phyloP scores from a whole-genome alignment of 1,284 basidiomycete species.

The Puccinia brachypodii region DNA sequence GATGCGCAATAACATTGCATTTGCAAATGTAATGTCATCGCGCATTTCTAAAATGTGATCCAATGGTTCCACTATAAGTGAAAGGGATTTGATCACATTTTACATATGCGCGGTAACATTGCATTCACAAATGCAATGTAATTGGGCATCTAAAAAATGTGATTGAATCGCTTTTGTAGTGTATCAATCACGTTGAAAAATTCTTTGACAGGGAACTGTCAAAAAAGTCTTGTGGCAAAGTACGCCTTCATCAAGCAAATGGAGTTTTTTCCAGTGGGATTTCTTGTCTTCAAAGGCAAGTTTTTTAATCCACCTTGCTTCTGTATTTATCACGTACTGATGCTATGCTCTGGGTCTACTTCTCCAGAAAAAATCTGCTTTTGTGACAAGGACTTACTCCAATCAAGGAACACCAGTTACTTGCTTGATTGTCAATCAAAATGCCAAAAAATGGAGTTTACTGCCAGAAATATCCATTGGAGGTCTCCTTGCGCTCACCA shows the following conservation, averaged over 20 bases:
- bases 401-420: neutral
- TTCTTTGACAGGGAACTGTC: neutral
- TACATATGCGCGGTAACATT: too few species aligned
- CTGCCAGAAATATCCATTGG: neutral
- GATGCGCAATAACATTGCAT: too few species aligned
- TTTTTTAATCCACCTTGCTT: neutral
- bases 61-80: too few species aligned
- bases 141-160: too few species aligned
- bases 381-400: neutral
- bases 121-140: too few species aligned
- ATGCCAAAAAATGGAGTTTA: neutral
- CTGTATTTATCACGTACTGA: neutral
- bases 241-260: neutral
- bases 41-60: too few species aligned
- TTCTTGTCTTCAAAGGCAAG: constrained; percentile 16
- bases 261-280: too few species aligned
- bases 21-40: too few species aligned
- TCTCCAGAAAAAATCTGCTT: constrained; percentile 3
- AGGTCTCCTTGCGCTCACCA: neutral
- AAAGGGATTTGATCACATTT: too few species aligned
- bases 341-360: neutral
- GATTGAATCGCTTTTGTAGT: too few species aligned
- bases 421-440: neutral
- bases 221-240: neutral
- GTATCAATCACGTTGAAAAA: neutral